phyloP scores from a whole-genome alignment of 2,329 filamentous ascomycete genomes.

The Sclerotinia borealis region DNA sequence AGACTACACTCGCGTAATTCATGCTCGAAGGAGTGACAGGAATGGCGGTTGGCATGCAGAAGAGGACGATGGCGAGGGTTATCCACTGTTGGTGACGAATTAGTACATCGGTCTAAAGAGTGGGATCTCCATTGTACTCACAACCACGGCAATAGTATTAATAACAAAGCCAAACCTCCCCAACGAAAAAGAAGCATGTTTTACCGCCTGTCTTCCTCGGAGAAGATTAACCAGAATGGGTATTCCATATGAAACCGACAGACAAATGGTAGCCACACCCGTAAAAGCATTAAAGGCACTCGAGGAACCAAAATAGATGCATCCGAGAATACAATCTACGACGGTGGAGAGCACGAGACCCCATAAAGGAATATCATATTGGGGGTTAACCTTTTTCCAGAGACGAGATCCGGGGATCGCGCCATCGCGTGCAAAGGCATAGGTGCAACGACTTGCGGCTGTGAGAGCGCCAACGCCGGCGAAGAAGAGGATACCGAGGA shows the following conservation, averaged over 20 bases:
- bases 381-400: slow-evolving; percentile 60
- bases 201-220: slow-evolving; percentile 59
- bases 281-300: slow-evolving; percentile 78
- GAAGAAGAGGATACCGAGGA: slow-evolving; percentile 72
- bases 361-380: slow-evolving; percentile 63
- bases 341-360: slow-evolving; percentile 61
- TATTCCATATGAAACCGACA: slow-evolving; percentile 68
- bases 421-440: slow-evolving; percentile 69
- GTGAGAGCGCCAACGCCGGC: slow-evolving; percentile 70
- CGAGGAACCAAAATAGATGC: slow-evolving; percentile 73
- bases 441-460: slow-evolving; percentile 67
- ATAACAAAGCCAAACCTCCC: slow-evolving; percentile 63
- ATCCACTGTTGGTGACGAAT: slow-evolving; percentile 48
- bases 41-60: slow-evolving; percentile 66
- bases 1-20: slow-evolving; percentile 64
- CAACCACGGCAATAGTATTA: slow-evolving; percentile 57
- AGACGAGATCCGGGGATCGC: slow-evolving; percentile 64
- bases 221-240: slow-evolving; percentile 68
- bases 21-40: slow-evolving; percentile 51
- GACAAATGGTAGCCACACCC: slow-evolving; percentile 72
- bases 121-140: not conserved
- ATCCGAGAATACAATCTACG: slow-evolving; percentile 64
- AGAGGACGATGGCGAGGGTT: slow-evolving; percentile 60
- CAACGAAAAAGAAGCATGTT: slow-evolving; percentile 60
- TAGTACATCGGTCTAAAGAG: not conserved